phyloP scores from a whole-genome alignment of 2,329 filamentous ascomycete genomes.

The Tolypocladium guangdongense region DNA sequence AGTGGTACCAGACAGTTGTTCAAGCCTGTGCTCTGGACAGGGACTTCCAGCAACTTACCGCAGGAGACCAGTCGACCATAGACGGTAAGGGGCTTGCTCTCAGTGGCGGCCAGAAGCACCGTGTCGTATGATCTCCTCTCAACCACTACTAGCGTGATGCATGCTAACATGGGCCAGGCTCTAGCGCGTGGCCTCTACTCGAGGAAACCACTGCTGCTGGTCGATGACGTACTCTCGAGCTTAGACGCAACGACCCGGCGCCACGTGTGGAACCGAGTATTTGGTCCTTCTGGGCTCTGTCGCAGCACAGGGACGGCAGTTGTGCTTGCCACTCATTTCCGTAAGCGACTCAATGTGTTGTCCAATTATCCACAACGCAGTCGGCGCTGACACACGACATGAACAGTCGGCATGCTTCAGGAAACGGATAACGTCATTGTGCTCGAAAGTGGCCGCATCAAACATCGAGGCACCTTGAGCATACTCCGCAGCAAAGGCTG shows the following conservation, averaged over 20 bases:
- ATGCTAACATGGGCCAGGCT: neutral
- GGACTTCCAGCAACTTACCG: constrained; percentile 5
- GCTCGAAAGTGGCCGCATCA: neutral
- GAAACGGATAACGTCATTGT: neutral
- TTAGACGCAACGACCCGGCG: neutral
- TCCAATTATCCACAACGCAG: neutral
- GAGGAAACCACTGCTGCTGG: neutral
- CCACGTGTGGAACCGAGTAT: neutral
- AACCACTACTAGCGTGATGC: neutral
- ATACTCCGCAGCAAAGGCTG: neutral
- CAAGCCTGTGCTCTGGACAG: constrained; percentile 6
- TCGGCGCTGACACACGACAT: neutral
- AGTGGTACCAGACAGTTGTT: constrained; percentile 5
- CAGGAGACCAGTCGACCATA: constrained; percentile 2
- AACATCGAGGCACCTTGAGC: neutral
- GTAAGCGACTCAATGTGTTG: neutral
- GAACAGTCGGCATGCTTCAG: neutral
- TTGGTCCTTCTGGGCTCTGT: neutral
- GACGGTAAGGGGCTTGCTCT: neutral
- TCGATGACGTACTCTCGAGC: neutral
- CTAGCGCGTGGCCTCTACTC: neutral
- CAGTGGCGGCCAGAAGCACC: neutral
- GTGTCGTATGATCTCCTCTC: neutral
- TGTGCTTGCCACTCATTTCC: neutral
- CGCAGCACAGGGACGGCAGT: neutral